Percentiles rank a stretch among this genome's conserved stretches.
Evolutionary conservation across 345 rosid genomes (phyloP).

Genomic region (Melastoma malabathricum): DNA sequence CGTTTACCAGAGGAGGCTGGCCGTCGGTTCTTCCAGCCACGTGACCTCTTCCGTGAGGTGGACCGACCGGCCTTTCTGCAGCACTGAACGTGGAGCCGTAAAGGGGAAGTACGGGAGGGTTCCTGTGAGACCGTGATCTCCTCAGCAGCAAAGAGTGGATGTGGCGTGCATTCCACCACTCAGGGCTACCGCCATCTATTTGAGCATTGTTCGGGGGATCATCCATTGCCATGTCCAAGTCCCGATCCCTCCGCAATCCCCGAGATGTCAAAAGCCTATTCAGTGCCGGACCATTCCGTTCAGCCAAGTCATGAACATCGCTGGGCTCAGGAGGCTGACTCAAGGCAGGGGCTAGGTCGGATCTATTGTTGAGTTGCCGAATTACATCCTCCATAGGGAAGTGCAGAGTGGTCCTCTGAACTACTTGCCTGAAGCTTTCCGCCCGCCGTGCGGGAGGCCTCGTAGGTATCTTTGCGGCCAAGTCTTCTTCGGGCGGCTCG

Average conservation of each 20-base stretch:
- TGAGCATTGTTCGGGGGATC: constrained; percentile 39
- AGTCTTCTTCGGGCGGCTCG: constrained; percentile 34
- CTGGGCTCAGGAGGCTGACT: constrained; percentile 28
- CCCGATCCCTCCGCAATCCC: constrained; percentile 67
- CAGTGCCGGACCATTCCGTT: constrained; percentile 27
- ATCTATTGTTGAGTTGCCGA: constrained; percentile 22
- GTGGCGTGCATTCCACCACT: constrained; percentile 26
- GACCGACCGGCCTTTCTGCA: constrained; percentile 46
- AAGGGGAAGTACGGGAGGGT: constrained; percentile 20
- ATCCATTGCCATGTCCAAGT: constrained; percentile 21
- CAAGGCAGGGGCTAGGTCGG: constrained; percentile 9
- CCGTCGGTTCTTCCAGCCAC: constrained; percentile 56
- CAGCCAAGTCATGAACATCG: constrained; percentile 31
- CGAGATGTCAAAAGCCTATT: constrained; percentile 60
- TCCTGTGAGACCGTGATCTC: constrained; percentile 52
- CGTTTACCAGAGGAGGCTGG: constrained; percentile 57
- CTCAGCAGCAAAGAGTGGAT: constrained; percentile 36
- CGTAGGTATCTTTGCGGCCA: constrained; percentile 47
- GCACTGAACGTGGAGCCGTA: constrained; percentile 28
- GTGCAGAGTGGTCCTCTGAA: constrained; percentile 48
- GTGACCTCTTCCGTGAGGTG: constrained; percentile 32
- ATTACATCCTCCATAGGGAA: constrained; percentile 42
- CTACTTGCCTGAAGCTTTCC: constrained; percentile 71
- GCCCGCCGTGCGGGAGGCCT: constrained; percentile 69
- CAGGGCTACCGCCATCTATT: constrained; percentile 34